Conservation (phyloP, 148 eudicot species). For the Spergularia bocconei region DNA sequence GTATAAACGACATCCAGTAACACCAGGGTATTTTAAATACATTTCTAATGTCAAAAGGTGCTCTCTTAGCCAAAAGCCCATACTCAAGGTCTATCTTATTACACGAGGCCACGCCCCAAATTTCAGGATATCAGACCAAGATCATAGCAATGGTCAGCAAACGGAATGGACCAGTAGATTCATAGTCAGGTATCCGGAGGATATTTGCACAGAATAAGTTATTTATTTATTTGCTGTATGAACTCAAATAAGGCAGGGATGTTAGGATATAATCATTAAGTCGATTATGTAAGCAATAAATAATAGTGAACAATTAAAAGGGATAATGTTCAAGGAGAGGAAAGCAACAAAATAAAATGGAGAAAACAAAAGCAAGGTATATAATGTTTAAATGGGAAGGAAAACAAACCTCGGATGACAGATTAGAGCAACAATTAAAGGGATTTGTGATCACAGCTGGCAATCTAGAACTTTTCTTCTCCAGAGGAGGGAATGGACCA, state of each 20-base stretch:
- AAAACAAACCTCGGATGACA: constrained; percentile 46
- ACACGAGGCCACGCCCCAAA: too few relatives aligned
- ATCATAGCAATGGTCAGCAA: background rate
- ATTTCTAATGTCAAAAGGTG: too few relatives aligned
- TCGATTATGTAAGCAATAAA: background rate
- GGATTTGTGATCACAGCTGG: constrained; percentile 51
- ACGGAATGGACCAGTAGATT: background rate
- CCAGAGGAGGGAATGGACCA: constrained; percentile 56
- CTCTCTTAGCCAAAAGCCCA: too few relatives aligned
- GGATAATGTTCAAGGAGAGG: too few relatives aligned
- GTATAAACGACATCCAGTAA: too few relatives aligned
- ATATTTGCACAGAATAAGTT: background rate
- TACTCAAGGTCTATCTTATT: too few relatives aligned
- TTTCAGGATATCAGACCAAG: background rate
- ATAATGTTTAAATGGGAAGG: background rate
- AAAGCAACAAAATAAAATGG: background rate
- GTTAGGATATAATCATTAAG: background rate
- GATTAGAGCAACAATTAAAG: constrained; percentile 53
- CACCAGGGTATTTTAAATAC: too few relatives aligned
- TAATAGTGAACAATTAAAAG: background rate
- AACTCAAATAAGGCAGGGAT: background rate
- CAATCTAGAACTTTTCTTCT: constrained; percentile 37
- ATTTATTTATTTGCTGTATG: background rate
- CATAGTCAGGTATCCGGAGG: background rate
- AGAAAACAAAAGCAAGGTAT: background rate